These are phyloP conservation scores for Botrytis pseudocinerea DNA, from an alignment of 2,329 filamentous ascomycete genomes.

Conservation along the genomic window DNA sequence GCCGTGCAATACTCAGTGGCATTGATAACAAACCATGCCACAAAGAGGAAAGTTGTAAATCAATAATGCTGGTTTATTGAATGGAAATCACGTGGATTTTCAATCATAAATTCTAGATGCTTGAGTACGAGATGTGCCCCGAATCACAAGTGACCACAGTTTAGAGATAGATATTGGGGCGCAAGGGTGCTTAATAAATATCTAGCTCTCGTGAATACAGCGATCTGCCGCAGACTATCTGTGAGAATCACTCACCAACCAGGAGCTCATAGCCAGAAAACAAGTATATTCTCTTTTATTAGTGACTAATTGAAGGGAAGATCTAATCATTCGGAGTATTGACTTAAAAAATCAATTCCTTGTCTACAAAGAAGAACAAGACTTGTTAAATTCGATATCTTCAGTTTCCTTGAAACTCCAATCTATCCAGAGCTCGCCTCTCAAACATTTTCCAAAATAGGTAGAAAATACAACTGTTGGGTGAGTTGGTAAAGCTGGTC, in stretches of 20 bases:
- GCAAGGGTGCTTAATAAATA: neutral
- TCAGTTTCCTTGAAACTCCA: neutral
- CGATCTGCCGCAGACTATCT: neutral
- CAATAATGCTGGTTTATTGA: neutral
- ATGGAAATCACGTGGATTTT: neutral
- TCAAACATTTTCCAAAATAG: too few species aligned
- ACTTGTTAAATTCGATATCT: neutral
- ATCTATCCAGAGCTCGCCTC: too few species aligned
- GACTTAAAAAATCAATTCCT: too few species aligned
- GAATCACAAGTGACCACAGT: neutral
- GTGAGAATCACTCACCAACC: neutral
- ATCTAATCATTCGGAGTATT: neutral
- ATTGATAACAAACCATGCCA: neutral
- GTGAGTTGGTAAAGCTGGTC: too few species aligned
- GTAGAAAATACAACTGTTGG: too few species aligned
- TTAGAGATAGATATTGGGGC: neutral
- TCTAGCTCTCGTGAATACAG: neutral
- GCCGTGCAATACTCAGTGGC: neutral
- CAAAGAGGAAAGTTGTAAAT: neutral
- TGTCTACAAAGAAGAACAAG: neutral
- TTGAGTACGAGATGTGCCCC: neutral
- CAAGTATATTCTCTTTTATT: neutral
- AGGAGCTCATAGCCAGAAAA: neutral
- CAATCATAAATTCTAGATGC: neutral
- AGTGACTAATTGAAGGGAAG: neutral